Conservation (phyloP, 2,329 filamentous ascomycete species). For the Aspergillus thermomutatus region DNA sequence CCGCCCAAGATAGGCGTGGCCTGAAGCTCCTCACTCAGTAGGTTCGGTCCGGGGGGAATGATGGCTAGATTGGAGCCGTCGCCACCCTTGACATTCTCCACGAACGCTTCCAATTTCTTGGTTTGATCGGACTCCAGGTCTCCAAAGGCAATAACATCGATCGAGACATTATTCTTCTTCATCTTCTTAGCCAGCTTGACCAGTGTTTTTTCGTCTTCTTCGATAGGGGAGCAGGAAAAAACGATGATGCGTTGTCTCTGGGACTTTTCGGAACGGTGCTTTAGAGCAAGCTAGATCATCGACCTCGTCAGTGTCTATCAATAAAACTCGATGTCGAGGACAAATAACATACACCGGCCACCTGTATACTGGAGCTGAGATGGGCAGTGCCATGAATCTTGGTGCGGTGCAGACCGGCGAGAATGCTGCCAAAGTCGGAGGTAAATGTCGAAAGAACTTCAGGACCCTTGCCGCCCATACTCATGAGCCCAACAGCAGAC, state of each 20-base stretch:
- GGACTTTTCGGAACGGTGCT: constrained; percentile 96
- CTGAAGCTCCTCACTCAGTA: constrained; percentile 88
- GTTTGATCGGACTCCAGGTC: constrained; percentile 86
- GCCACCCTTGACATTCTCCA: constrained; percentile 84
- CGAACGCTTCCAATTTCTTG: constrained; percentile 88
- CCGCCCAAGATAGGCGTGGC: constrained; percentile 86
- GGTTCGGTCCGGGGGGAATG: constrained; percentile 83
- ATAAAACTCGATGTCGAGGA: neutral
- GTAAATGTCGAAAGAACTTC: constrained; percentile 96
- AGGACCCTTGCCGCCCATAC: constrained; percentile 96
- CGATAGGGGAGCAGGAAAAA: constrained; percentile 89
- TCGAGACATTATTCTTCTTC: constrained; percentile 94
- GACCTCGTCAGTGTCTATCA: constrained; percentile 7
- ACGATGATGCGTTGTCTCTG: constrained; percentile 96
- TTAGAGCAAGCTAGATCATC: constrained; percentile 73
- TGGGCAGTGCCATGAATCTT: constrained; percentile 90
- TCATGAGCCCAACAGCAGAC: constrained; percentile 96
- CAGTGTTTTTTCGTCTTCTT: constrained; percentile 84
- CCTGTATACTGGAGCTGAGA: constrained; percentile 89
- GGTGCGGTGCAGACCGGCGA: constrained; percentile 86
- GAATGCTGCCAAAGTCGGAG: constrained; percentile 90
- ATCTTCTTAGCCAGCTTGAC: constrained; percentile 92
- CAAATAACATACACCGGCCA: constrained; percentile 70
- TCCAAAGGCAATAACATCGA: constrained; percentile 94
- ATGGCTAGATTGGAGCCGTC: constrained; percentile 90